These are phyloP conservation scores for Oleoguttula mirabilis DNA, from an alignment of 495 filamentous ascomycete species.

Conservation along the genomic window DNA sequence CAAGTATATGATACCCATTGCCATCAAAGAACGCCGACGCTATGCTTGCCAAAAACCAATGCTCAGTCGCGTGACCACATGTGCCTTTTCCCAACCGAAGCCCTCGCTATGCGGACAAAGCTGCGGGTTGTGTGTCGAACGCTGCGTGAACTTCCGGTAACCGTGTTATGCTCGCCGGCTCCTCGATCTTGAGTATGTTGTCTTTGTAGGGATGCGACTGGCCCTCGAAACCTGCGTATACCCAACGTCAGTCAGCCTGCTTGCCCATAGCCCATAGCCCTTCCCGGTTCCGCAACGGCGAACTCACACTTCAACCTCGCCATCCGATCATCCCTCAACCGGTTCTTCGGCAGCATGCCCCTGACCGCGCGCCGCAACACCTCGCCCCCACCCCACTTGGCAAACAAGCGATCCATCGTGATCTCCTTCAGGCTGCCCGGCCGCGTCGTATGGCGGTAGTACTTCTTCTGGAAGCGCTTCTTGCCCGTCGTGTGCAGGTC, in stretches of 20 bases:
- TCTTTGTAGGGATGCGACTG: constrained; percentile 78
- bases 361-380: constrained; percentile 81
- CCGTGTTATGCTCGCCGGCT: constrained; percentile 22
- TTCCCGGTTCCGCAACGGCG: background rate
- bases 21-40: constrained; percentile 5
- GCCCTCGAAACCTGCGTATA: constrained; percentile 81
- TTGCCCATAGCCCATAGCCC: no score
- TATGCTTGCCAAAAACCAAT: constrained; percentile 4
- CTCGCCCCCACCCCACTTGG: constrained; percentile 88
- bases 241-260: constrained; percentile 4
- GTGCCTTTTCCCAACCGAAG: no score
- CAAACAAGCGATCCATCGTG: constrained; percentile 90
- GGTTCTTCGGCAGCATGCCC: constrained; percentile 97
- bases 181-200: constrained; percentile 61
- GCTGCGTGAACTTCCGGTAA: constrained; percentile 41
- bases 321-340: constrained; percentile 71
- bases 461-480: constrained; percentile 86
- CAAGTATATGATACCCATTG: background rate
- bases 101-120: no score
- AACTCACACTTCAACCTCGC: constrained; percentile 71
- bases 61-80: no score
- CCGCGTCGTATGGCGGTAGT: constrained; percentile 84
- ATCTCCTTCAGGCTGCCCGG: constrained; percentile 78
- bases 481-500: constrained; percentile 79
- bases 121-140: no score